Evolutionary conservation across 1,139 yeast species (phyloP).

Genomic region (Geotrichum bryndzae): DNA sequence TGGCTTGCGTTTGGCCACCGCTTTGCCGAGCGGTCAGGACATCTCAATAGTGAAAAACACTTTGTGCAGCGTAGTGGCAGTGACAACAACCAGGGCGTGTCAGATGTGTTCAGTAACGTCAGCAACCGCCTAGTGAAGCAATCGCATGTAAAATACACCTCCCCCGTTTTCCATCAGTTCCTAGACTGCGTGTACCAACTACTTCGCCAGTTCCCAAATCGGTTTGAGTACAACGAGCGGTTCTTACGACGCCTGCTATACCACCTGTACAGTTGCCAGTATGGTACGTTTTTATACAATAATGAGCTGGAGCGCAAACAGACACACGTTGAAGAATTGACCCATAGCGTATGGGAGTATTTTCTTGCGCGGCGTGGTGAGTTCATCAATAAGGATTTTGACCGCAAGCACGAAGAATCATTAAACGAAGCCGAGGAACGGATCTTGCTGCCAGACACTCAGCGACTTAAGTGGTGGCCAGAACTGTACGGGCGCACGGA

Average conservation of each 20-base stretch:
- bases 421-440: conserved; percentile 34
- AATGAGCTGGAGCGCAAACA: conserved; percentile 57
- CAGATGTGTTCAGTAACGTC: conserved; percentile 36
- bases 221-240: conserved; percentile 84
- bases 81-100: conserved; percentile 32
- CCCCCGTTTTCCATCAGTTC: conserved; percentile 93
- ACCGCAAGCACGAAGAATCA: conserved; percentile 15
- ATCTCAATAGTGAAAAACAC: conserved; percentile 37
- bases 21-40: conserved; percentile 79
- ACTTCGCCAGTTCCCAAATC: conserved; percentile 58
- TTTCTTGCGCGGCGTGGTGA: conserved; percentile 71
- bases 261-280: conserved; percentile 89
- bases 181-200: conserved; percentile 84
- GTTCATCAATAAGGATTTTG: conserved; percentile 44
- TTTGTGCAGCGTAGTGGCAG: conserved; percentile 26
- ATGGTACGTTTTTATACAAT: conserved; percentile 81
- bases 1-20: conserved; percentile 95
- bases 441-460: conserved; percentile 60
- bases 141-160: conserved; percentile 49
- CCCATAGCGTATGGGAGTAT: conserved; percentile 91
- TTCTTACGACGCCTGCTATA: conserved; percentile 77
- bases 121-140: conserved; percentile 33
- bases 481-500: conserved; percentile 73
- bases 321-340: conserved; percentile 41
- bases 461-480: conserved; percentile 79